Percentiles rank a stretch among this genome's conserved stretches.
Conservation (phyloP, 371 early-diverging fungal species). For the Mucor mucedo region DNA sequence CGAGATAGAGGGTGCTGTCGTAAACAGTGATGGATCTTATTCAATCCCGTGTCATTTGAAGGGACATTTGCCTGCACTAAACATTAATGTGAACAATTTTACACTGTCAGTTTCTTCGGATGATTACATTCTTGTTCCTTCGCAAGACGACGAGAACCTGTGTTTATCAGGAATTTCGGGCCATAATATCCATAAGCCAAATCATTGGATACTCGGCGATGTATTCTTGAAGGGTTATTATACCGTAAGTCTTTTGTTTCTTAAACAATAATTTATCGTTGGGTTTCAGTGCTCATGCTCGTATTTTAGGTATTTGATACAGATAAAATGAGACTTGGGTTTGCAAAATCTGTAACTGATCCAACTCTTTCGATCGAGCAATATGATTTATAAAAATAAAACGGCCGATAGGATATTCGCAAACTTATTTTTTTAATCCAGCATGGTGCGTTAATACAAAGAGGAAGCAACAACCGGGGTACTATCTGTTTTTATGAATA, state of each 20-base stretch:
- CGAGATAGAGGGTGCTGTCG: conserved; percentile 59
- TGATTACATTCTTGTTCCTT: conserved; percentile 64
- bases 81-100: conserved; percentile 57
- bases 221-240: conserved; percentile 77
- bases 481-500: too few relatives aligned
- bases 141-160: conserved; percentile 37
- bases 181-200: conserved; percentile 31
- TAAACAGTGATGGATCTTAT: conserved; percentile 55
- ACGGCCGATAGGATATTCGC: too few relatives aligned
- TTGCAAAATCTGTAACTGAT: conserved; percentile 24
- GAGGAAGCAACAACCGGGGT: too few relatives aligned
- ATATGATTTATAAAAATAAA: conserved; percentile 5
- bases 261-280: neutral
- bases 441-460: too few relatives aligned
- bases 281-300: neutral
- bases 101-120: conserved; percentile 53
- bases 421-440: too few relatives aligned
- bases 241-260: conserved; percentile 52
- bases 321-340: conserved; percentile 19
- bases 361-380: conserved; percentile 7
- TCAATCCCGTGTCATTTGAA: conserved; percentile 54
- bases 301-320: conserved; percentile 28
- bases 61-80: conserved; percentile 50
- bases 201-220: conserved; percentile 80
- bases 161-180: conserved; percentile 75